Conservation (phyloP, 2,329 filamentous ascomycete species). For the Periconia digitata region DNA sequence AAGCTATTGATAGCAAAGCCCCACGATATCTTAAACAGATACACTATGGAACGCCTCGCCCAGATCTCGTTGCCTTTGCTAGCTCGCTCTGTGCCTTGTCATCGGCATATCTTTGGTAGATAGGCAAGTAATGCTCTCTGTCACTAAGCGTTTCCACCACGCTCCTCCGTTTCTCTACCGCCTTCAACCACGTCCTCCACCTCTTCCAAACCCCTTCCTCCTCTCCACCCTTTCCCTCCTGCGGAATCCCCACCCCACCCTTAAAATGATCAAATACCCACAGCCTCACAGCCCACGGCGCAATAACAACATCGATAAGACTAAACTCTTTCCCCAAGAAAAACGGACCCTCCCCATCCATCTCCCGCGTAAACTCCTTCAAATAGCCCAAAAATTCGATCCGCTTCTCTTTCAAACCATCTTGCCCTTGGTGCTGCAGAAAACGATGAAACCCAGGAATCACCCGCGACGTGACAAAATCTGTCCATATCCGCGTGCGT, state of each 20-base stretch:
- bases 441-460: conserved; percentile 70
- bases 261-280: conserved; percentile 80
- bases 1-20: no score
- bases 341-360: conserved; percentile 64
- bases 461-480: conserved; percentile 68
- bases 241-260: conserved; percentile 54
- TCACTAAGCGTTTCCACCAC: conserved; percentile 70
- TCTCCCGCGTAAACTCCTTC: conserved; percentile 62
- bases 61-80: conserved; percentile 56
- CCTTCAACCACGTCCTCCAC: conserved; percentile 66
- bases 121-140: conserved; percentile 65
- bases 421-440: conserved; percentile 42
- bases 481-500: conserved; percentile 70
- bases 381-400: conserved; percentile 61
- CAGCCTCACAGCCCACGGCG: conserved; percentile 71
- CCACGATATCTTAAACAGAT: conserved; percentile 14
- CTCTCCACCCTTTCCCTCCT: conserved; percentile 49
- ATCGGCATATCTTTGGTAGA: conserved; percentile 60
- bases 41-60: conserved; percentile 60
- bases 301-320: conserved; percentile 70
- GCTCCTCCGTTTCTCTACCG: conserved; percentile 61
- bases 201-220: conserved; percentile 64
- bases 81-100: conserved; percentile 51
- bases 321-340: conserved; percentile 67
- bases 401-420: conserved; percentile 54